These are phyloP conservation scores for Phialocephala subalpina DNA, from an alignment of 2,329 filamentous ascomycete genomes.

Conservation along the genomic window DNA sequence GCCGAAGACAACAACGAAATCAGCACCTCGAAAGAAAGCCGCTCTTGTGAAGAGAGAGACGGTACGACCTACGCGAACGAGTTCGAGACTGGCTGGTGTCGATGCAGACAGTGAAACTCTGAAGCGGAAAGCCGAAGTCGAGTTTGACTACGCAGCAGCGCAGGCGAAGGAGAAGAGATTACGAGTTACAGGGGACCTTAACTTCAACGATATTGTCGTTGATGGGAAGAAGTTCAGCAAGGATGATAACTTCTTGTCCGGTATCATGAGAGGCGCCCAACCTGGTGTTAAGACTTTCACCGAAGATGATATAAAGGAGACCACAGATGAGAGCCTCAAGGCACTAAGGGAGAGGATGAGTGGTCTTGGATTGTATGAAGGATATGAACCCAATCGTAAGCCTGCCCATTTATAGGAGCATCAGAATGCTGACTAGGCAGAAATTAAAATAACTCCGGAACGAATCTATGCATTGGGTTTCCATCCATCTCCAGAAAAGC, in stretches of 20 bases:
- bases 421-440: slow-evolving; percentile 50
- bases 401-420: slow-evolving; percentile 37
- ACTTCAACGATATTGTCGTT: slow-evolving; percentile 79
- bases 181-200: slow-evolving; percentile 72
- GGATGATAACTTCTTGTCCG: slow-evolving; percentile 70
- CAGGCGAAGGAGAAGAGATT: slow-evolving; percentile 67
- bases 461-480: slow-evolving; percentile 87
- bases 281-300: slow-evolving; percentile 87
- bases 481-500: slow-evolving; percentile 86
- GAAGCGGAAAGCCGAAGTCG: slow-evolving; percentile 73
- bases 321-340: slow-evolving; percentile 78
- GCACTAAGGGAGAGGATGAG: slow-evolving; percentile 80
- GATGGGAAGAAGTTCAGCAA: slow-evolving; percentile 80
- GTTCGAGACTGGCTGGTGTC: slow-evolving; percentile 64
- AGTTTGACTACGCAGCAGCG: slow-evolving; percentile 63
- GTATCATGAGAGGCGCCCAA: slow-evolving; percentile 73
- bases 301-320: slow-evolving; percentile 82
- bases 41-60: slow-evolving; percentile 57
- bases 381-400: slow-evolving; percentile 80
- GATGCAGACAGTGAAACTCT: slow-evolving; percentile 65
- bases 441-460: slow-evolving; percentile 91
- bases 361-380: slow-evolving; percentile 79
- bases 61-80: slow-evolving; percentile 61
- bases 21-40: slow-evolving; percentile 49
- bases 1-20: slow-evolving; percentile 52